Base-by-base conservation (phyloP, 2,329 filamentous ascomycete species). In the Camptophora hylomeconis region DNA sequence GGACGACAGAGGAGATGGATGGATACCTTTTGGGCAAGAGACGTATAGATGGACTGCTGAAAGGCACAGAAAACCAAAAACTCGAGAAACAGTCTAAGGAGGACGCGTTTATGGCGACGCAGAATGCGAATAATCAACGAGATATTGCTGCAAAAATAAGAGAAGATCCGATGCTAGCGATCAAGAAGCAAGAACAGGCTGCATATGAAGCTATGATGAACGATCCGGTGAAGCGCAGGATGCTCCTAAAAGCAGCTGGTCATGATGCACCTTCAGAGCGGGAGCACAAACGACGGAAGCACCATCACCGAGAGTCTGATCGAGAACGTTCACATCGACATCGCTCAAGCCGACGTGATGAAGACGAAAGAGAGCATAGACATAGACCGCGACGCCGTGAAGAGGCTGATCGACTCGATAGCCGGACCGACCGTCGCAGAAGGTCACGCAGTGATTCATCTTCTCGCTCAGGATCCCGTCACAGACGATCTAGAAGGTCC, bases 11-110 rank as follows among this genome's bases (percentile, higher is more conserved):
- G 53, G 89, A 95, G 57, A 84, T 82, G 59, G 89, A 98, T 50
- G 83, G 80, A 3, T 98, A 92, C 51, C 58, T 98, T 1, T 65
- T 98, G 9, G 89, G 89, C 29, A 95, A 94, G 63, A 69, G 89
- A 34, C 71, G 86, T 34, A 87, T 98, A 51, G 87, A 95, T 60
- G 75, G 76, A 8, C 65, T 98, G 31, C 72, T 83, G 23, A 81
- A 89, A 51, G 81, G 80, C 26, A 77, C 77, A 20, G 82, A 92
- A 26, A 72, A 72, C 42, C 79, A 89, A 51, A 80, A 79, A 40
- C 57, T 93, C 33, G 77, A 83, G 54, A 93, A 92, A 54, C 65
- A 73, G 18, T 69, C 75, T 4, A 65, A 66, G 0, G 57, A 72
- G 38, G 72, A 77, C 58, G 73, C 48, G 52, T 67, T 69, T 37